Percentiles rank a stretch among this genome's conserved stretches.
Evolutionary conservation across 345 rosid genomes (phyloP).

Genomic region (Corchorus olitorius): DNA sequence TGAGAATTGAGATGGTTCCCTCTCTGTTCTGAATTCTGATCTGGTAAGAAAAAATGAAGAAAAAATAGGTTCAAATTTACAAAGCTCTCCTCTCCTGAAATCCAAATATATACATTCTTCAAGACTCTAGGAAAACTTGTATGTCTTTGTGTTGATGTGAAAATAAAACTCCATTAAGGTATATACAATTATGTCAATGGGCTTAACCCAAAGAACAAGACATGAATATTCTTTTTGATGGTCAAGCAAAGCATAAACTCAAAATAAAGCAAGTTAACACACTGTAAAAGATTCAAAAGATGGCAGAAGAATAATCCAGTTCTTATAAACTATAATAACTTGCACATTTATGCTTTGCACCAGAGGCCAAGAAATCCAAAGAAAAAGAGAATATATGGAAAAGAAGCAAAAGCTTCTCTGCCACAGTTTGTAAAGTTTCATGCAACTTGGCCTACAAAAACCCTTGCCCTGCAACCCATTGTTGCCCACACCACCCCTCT

Average conservation of each 20-base stretch:
- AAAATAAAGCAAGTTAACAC: conserved; percentile 10
- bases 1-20: neutral
- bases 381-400: conserved; percentile 33
- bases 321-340: neutral
- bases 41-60: too few relatives aligned
- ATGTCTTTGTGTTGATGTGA: neutral
- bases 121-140: too few relatives aligned
- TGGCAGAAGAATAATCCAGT: neutral
- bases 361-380: conserved; percentile 49
- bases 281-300: conserved; percentile 7
- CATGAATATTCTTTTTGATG: conserved; percentile 37
- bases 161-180: neutral
- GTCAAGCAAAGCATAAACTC: conserved; percentile 48
- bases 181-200: neutral
- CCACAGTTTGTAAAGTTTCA: conserved; percentile 48
- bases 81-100: too few relatives aligned
- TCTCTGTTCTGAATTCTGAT: too few relatives aligned
- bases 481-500: conserved; percentile 23
- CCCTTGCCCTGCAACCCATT: conserved; percentile 19
- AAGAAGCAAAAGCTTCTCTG: conserved; percentile 54
- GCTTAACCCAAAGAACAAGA: conserved; percentile 31
- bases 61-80: too few relatives aligned
- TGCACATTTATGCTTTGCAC: conserved; percentile 68
- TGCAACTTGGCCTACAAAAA: conserved; percentile 58
- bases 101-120: too few relatives aligned